A percentile compares a stretch with the other conserved stretches of the same genome.
These are phyloP conservation scores for Mariannaea sp. DNA, from an alignment of 2,329 filamentous ascomycete genomes.

Conservation along the genomic window DNA sequence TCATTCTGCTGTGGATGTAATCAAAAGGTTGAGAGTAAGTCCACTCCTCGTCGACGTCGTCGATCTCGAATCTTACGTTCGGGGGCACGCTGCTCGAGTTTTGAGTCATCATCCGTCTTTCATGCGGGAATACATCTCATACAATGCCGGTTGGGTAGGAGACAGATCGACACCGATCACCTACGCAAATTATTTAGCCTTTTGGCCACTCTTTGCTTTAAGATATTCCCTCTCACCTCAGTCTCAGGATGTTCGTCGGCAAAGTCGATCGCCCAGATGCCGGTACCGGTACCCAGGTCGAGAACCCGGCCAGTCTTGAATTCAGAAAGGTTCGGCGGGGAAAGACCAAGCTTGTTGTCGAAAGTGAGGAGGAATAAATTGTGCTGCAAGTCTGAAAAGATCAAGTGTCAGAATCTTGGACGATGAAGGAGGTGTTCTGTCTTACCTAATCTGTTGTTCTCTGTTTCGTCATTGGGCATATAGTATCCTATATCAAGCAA, in stretches of 20 bases:
- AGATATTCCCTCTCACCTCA: neutral
- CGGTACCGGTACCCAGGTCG: constrained; percentile 36
- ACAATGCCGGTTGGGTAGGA: constrained; percentile 25
- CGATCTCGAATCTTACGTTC: constrained; percentile 14
- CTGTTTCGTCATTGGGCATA: constrained; percentile 10
- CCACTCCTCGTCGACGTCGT: constrained; percentile 24
- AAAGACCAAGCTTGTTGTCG: constrained; percentile 29
- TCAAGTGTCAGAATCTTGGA: neutral
- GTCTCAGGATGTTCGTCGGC: constrained; percentile 26
- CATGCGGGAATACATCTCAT: neutral
- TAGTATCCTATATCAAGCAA: constrained; percentile 1
- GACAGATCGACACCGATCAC: constrained; percentile 26
- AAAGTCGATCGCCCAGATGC: constrained; percentile 37
- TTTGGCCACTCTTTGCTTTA: too few relatives aligned
- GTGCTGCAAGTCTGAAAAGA: constrained; percentile 25
- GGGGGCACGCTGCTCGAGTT: constrained; percentile 24
- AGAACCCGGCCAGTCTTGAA: constrained; percentile 25
- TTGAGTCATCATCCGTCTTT: neutral
- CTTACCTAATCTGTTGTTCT: constrained; percentile 12
- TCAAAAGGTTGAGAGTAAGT: constrained; percentile 16
- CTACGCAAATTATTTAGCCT: neutral
- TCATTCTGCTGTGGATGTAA: constrained; percentile 24
- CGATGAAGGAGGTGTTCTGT: too few relatives aligned
- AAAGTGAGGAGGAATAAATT: constrained; percentile 35
- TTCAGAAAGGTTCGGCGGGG: constrained; percentile 16